phyloP scores from a whole-genome alignment of 148 eudicot species.

The Rhododendron henanense region DNA sequence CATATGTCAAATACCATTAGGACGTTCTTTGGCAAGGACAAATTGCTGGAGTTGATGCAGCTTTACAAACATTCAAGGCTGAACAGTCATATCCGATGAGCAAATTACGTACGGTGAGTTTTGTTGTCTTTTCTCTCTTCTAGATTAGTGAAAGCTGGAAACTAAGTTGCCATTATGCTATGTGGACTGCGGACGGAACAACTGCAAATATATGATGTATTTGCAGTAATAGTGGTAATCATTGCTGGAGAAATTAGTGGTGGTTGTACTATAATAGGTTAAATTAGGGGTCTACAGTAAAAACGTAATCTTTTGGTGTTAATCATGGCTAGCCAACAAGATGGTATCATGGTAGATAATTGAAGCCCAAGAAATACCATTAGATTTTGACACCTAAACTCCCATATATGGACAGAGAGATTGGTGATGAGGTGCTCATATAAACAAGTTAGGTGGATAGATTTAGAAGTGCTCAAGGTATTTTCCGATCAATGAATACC shows the following conservation, averaged over 20 bases:
- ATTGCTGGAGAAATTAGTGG: neutral
- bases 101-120: conserved; percentile 48
- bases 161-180: neutral
- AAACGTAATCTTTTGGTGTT: neutral
- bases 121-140: neutral
- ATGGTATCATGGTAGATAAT: neutral
- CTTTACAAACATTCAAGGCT: conserved; percentile 68
- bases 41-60: conserved; percentile 80
- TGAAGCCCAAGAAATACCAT: neutral
- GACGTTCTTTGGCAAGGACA: conserved; percentile 89
- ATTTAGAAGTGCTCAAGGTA: neutral
- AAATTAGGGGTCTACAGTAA: neutral
- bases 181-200: neutral
- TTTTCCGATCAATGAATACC: neutral
- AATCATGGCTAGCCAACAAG: neutral
- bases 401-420: neutral
- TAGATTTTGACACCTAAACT: neutral
- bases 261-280: neutral
- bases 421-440: neutral
- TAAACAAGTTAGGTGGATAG: neutral
- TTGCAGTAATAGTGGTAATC: neutral
- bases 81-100: conserved; percentile 70
- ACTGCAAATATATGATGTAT: neutral
- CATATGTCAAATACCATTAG: conserved; percentile 27
- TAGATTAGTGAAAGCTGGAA: neutral